A percentile compares a stretch with the other conserved stretches of the same genome.
Evolutionary conservation across 139 green algal genomes (phyloP).

Genomic region (Pleodorina starrii): DNA sequence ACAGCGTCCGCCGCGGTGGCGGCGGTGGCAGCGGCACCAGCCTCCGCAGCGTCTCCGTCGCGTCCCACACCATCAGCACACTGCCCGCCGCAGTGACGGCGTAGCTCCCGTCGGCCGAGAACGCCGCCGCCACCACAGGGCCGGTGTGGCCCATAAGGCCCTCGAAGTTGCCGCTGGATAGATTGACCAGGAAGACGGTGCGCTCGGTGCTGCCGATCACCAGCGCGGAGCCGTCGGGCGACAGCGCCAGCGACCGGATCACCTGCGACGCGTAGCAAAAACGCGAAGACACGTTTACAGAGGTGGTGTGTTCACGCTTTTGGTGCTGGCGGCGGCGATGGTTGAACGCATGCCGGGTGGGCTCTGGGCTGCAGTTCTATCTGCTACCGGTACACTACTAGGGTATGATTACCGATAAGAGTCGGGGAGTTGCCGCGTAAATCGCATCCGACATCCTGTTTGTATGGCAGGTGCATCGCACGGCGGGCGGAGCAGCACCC

Average conservation of each 20-base stretch:
- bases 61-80: constrained; percentile 43
- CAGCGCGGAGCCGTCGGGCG: constrained; percentile 33
- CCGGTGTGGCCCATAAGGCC: constrained; percentile 1
- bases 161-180: background rate
- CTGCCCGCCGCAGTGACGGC: constrained; percentile 30
- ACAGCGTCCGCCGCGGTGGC: background rate
- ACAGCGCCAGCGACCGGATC: constrained; percentile 44
- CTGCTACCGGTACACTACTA: too few species aligned
- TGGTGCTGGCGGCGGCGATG: too few species aligned
- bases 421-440: too few species aligned
- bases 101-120: background rate
- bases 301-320: too few species aligned
- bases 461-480: too few species aligned
- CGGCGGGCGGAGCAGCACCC: too few species aligned
- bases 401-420: too few species aligned
- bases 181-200: constrained; percentile 20
- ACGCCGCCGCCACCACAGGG: constrained; percentile 11
- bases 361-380: too few species aligned
- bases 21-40: background rate
- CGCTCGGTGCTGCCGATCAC: constrained; percentile 48
- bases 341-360: too few species aligned
- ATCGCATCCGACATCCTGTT: too few species aligned
- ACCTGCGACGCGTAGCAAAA: constrained; percentile 40
- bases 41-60: background rate
- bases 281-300: too few species aligned